Evolutionary conservation across 345 rosid genomes (phyloP).

Genomic region (Euphorbia tirucalli): DNA sequence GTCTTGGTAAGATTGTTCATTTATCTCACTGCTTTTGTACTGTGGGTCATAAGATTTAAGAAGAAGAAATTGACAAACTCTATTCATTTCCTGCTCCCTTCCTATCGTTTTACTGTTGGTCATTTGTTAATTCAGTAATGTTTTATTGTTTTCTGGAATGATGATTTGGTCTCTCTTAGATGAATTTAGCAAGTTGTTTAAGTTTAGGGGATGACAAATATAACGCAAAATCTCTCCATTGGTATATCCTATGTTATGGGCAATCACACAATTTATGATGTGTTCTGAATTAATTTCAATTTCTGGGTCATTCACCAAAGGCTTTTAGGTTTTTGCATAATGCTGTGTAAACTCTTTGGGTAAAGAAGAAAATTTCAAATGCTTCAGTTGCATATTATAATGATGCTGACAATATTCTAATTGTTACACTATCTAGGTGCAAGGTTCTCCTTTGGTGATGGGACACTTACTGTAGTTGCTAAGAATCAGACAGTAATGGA

Average conservation of each 20-base stretch:
- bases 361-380: neutral
- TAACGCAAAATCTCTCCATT: neutral
- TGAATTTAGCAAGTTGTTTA: neutral
- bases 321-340: neutral
- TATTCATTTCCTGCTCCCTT: neutral
- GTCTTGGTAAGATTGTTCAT: neutral
- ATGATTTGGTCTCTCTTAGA: neutral
- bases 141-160: neutral
- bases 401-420: neutral
- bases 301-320: neutral
- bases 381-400: neutral
- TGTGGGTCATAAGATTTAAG: neutral
- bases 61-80: neutral
- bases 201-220: neutral
- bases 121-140: neutral
- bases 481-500: conserved; percentile 75
- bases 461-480: conserved; percentile 73
- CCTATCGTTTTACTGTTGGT: neutral
- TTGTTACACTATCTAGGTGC: conserved; percentile 56
- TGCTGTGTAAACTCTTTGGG: neutral
- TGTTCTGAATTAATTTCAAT: neutral
- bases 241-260: neutral
- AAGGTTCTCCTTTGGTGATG: conserved; percentile 69
- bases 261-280: conserved; percentile 2
- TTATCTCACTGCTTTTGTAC: neutral